Evolutionary conservation across 495 filamentous ascomycete genomes (phyloP).

Genomic region (Evernia prunastri): DNA sequence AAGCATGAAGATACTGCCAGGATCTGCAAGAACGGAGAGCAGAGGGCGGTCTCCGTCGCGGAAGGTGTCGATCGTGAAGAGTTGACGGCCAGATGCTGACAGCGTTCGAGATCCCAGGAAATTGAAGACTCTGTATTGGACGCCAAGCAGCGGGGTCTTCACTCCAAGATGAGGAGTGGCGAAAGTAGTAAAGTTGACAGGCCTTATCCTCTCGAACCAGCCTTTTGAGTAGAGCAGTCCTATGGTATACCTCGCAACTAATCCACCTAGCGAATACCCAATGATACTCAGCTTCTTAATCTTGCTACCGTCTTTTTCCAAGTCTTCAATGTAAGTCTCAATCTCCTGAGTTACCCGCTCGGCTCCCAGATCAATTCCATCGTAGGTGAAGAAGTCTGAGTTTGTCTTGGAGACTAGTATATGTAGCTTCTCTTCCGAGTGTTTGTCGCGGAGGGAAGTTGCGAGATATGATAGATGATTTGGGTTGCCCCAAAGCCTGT

Average conservation of each 20-base stretch:
- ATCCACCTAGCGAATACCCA: slow-evolving; percentile 80
- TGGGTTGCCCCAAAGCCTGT: slow-evolving; percentile 87
- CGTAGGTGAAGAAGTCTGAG: slow-evolving; percentile 79
- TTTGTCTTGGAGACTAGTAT: slow-evolving; percentile 75
- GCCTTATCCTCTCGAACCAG: slow-evolving; percentile 68
- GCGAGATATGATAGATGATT: slow-evolving; percentile 69
- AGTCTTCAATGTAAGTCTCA: slow-evolving; percentile 67
- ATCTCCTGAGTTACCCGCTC: slow-evolving; percentile 86
- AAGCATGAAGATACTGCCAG: slow-evolving; percentile 75
- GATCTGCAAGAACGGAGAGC: slow-evolving; percentile 74
- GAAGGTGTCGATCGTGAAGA: slow-evolving; percentile 83
- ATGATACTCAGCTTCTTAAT: slow-evolving; percentile 79
- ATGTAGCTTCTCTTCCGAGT: slow-evolving; percentile 59
- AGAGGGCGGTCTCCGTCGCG: slow-evolving; percentile 72
- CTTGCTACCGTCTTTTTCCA: slow-evolving; percentile 55
- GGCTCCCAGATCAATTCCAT: slow-evolving; percentile 85
- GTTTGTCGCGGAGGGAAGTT: slow-evolving; percentile 55
- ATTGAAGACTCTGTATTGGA: slow-evolving; percentile 67
- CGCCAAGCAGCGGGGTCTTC: slow-evolving; percentile 63
- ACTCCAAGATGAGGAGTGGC: slow-evolving; percentile 86
- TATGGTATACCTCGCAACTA: slow-evolving; percentile 81
- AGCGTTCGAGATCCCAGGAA: slow-evolving; percentile 68
- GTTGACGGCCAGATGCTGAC: slow-evolving; percentile 73
- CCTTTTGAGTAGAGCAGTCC: slow-evolving; percentile 76
- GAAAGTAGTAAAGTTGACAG: slow-evolving; percentile 91